A percentile compares a stretch with the other conserved stretches of the same genome.
These are phyloP conservation scores for Gryganskiella cystojenkinii DNA, from an alignment of 192 early-diverging fungal species.

Conservation along the genomic window DNA sequence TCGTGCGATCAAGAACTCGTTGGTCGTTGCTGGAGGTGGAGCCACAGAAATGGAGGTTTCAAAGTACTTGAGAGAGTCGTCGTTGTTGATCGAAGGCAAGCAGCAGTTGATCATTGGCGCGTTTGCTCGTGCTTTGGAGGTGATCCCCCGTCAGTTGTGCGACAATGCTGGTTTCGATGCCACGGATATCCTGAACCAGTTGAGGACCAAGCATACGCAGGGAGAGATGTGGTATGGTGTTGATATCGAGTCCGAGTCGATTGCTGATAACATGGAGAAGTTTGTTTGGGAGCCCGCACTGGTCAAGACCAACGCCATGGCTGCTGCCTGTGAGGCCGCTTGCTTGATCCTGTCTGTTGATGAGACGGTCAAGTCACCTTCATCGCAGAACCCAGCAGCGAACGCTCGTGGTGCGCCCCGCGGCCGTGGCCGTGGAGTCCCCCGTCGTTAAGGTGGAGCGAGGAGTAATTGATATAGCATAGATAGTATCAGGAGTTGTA, in stretches of 20 bases:
- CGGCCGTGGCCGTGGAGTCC: conserved; percentile 76
- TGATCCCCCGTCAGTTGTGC: conserved; percentile 98
- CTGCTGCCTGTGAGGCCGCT: conserved; percentile 94
- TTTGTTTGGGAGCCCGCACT: conserved; percentile 99
- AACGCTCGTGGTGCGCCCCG: conserved; percentile 63
- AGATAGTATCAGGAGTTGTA: too few species aligned
- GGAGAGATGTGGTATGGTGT: conserved; percentile 91
- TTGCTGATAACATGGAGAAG: conserved; percentile 88
- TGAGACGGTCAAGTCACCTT: conserved; percentile 95
- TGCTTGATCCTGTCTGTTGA: conserved; percentile 96
- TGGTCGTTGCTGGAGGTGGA: conserved; percentile 97
- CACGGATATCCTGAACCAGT: conserved; percentile 96
- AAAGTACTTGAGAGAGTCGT: conserved; percentile 91
- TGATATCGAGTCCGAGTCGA: conserved; percentile 88
- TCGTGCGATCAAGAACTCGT: conserved; percentile 95
- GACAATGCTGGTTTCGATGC: conserved; percentile 99
- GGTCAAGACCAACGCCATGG: conserved; percentile 97
- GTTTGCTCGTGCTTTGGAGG: conserved; percentile 95
- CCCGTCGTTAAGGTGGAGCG: conserved; percentile 58
- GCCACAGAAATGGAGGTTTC: conserved; percentile 99
- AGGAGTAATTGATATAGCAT: neutral
- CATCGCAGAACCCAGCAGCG: conserved; percentile 79
- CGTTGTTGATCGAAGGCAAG: conserved; percentile 96
- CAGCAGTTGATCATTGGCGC: conserved; percentile 97
- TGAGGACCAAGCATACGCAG: conserved; percentile 91